Base-by-base conservation (phyloP, 495 filamentous ascomycete species). In the Tuber borchii region DNA sequence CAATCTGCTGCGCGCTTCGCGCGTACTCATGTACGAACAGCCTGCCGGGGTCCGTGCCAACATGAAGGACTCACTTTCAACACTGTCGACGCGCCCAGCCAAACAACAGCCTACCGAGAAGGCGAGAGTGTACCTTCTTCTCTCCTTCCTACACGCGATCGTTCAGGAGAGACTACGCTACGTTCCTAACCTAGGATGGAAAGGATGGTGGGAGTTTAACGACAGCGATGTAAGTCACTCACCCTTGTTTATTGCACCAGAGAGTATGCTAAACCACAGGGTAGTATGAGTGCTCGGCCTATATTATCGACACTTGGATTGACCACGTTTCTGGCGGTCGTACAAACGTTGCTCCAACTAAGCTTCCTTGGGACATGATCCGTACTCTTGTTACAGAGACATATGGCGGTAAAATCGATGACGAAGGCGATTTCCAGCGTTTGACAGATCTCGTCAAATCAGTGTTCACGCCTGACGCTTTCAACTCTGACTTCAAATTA, bases 191-290 rank as follows among this genome's bases (percentile, higher is more conserved):
- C 88, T 99, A 74, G 95, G 95, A 72, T 98, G 96, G 95, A 97
- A 97, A 86, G 93, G 93, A 74, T 97, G 97, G 88, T 99, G 95
- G 95, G 95, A 99, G 86, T 99, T 99, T 83, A 99, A 99, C 83
- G 95, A 99, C 84, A 97, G 94, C 79, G 95, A 99, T 85, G 94
- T 97, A 89, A 91, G 94, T 89, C 71, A 75, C 74, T 69, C 51
- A 22, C 26, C 20, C 20, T 71, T 44, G 39, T 20, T 17, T 44
- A 31, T 69, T 72, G 39, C n/a, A 45, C 72, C 71, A 6, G 46
- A 46, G 19, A 75, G 75, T 81, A 80, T 77, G 83, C 85, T 86
- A 83, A 85, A 14, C 69, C 71, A 71, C 43, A 74, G 7, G 74
- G 78, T 80, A 97, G 93, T 98, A 98, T 83, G 94, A 99, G 86